These are phyloP conservation scores for Spergularia bocconei DNA, from an alignment of 148 eudicot species.

Conservation along the genomic window DNA sequence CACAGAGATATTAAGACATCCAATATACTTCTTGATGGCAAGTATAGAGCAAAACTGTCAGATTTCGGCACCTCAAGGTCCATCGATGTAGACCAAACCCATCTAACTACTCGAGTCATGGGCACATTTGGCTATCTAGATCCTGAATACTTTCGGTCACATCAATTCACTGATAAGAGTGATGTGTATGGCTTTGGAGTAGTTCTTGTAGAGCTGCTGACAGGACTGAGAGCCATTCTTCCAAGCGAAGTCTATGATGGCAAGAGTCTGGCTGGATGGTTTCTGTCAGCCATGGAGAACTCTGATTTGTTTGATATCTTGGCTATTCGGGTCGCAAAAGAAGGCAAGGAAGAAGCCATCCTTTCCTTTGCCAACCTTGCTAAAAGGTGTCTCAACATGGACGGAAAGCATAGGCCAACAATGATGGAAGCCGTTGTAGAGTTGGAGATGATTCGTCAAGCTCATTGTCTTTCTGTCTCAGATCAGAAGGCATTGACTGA, in stretches of 20 bases:
- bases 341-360: neutral
- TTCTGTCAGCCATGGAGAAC: neutral
- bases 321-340: neutral
- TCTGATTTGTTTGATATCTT: neutral
- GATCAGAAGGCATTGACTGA: neutral
- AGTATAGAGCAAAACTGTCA: conserved; percentile 1
- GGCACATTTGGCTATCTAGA: neutral
- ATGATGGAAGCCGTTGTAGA: neutral
- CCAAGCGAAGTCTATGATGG: neutral
- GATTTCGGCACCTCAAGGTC: neutral
- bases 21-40: neutral
- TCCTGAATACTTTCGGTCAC: neutral
- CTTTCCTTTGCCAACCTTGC: neutral
- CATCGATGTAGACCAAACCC: neutral
- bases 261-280: neutral
- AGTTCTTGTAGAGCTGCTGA: neutral
- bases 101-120: neutral
- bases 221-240: conserved; percentile 2
- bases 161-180: neutral
- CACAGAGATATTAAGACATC: neutral
- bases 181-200: neutral
- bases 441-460: neutral
- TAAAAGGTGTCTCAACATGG: neutral
- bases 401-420: neutral
- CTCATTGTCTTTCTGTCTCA: neutral